Base-by-base conservation (phyloP, 768 basidiomycete species). In the Lactifluus subvellereus region DNA sequence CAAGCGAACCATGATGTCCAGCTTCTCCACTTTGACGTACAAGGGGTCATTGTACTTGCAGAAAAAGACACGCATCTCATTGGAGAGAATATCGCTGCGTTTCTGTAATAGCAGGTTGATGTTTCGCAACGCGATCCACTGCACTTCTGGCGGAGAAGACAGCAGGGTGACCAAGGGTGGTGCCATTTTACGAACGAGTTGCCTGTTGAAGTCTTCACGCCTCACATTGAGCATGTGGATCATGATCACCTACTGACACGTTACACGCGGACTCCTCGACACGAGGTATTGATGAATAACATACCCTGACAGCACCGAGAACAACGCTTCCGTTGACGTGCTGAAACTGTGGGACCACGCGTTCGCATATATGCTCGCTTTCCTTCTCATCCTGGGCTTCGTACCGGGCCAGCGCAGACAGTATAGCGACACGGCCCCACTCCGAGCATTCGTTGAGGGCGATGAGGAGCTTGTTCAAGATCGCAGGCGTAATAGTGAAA, bases 11-110 rank as follows among this genome's bases (percentile, higher is more conserved):
- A 99, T 99, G 72, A 98, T 97, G 69, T 98, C 97, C 67, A 99
- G 77, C 75, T 99, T 98, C 75, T 98, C 97, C 57, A 98, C 84
- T 75, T 99, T 99, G 73, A 98, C 95, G 71, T 98, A 99, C n/a
- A 96, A 77, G 6, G 96, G 96, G 71, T 99, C 96, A 71, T 98
- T 98, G 77, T 99, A 98, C 75, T 99, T 99, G 85, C 96, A 98
- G 80, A 98, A 99, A 74, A 99, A 99, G 20, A 99, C 97, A 50
- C 95, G 84, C 92, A 99, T 95, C 74, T 99, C 96, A 74, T 91
- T 97, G 7, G 88, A 84, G 9, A 99, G 83, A 62, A 97, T 80
- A 66, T 94, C 94, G 2, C 92, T 77, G 4, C 93, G 87, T 71
- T 96, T 96, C 75, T 99, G 96, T 2, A 99, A 84, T 32, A 99